Conservation (phyloP, 2,329 filamentous ascomycete genomes). For the Nannizzia gypsea region DNA sequence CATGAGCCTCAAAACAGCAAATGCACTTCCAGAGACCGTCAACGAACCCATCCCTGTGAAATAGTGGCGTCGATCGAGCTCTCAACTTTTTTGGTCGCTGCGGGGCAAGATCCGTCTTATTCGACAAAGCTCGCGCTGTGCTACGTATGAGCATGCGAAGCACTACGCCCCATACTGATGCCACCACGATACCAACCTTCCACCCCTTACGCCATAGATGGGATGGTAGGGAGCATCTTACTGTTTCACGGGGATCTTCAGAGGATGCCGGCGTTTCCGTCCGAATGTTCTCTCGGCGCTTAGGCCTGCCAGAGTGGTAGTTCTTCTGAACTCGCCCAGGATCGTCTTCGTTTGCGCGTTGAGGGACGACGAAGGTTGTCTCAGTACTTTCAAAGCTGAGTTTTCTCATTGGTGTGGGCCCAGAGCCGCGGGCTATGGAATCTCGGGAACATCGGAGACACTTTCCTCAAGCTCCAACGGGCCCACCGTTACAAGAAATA, state of each 20-base stretch:
- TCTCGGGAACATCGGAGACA: not conserved
- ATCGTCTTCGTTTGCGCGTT: not conserved
- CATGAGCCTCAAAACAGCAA: not conserved
- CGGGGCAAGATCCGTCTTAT: not conserved
- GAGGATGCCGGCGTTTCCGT: constrained; percentile 4
- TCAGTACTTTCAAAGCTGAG: not conserved
- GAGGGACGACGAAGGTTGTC: not conserved
- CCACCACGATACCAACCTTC: not conserved
- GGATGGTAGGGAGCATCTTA: not conserved
- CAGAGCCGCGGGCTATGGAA: not conserved
- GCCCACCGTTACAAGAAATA: not conserved
- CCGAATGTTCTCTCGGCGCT: not conserved
- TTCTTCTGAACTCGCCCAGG: not conserved
- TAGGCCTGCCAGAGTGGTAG: not conserved
- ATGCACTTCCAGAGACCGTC: not conserved
- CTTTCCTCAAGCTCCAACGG: not conserved
- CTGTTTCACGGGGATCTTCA: not conserved
- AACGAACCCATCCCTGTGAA: not conserved
- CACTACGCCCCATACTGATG: not conserved
- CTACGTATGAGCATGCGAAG: constrained; percentile 1
- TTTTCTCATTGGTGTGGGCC: not conserved
- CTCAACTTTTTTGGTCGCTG: not conserved
- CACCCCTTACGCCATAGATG: not conserved
- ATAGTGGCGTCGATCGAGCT: not conserved
- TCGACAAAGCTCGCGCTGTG: not conserved